phyloP scores from a whole-genome alignment of 768 basidiomycete genomes.

The Nidularia sp. region DNA sequence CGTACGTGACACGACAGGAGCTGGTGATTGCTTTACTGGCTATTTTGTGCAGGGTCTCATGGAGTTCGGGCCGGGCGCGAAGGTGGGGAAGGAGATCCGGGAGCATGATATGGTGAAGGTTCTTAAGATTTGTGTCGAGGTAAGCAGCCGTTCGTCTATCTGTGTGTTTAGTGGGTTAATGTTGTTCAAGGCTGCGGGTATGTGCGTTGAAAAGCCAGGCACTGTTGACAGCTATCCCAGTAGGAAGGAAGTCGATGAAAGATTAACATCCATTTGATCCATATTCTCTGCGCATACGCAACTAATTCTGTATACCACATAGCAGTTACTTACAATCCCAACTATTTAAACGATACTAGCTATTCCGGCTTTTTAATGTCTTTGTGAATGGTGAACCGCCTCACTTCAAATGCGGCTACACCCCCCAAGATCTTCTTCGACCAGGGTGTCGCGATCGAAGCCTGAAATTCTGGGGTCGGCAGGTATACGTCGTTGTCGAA shows the following conservation, averaged over 20 bases:
- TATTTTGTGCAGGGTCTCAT: constrained; percentile 57
- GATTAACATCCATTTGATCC: constrained; percentile 10
- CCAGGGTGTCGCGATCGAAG: constrained; percentile 18
- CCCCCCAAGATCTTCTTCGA: constrained; percentile 13
- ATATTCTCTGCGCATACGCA: no score
- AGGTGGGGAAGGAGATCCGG: constrained; percentile 18
- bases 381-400: constrained; percentile 21
- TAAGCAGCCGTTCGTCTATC: constrained; percentile 16
- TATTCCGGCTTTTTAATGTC: constrained; percentile 7
- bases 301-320: no score
- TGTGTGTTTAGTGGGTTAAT: not conserved
- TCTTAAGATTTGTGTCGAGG: constrained; percentile 37
- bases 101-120: constrained; percentile 26
- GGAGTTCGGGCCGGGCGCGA: constrained; percentile 24
- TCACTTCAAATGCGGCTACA: constrained; percentile 9
- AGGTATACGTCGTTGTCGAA: constrained; percentile 13
- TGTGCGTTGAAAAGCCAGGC: constrained; percentile 55
- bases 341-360: not conserved
- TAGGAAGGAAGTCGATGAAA: constrained; percentile 30
- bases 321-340: not conserved
- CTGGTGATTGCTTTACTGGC: constrained; percentile 63
- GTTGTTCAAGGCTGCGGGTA: constrained; percentile 46
- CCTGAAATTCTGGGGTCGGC: constrained; percentile 16
- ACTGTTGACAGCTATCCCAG: constrained; percentile 57
- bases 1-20: constrained; percentile 54